Conservation (phyloP, 2,329 filamentous ascomycete genomes). For the Ambrosiella beaveri region DNA sequence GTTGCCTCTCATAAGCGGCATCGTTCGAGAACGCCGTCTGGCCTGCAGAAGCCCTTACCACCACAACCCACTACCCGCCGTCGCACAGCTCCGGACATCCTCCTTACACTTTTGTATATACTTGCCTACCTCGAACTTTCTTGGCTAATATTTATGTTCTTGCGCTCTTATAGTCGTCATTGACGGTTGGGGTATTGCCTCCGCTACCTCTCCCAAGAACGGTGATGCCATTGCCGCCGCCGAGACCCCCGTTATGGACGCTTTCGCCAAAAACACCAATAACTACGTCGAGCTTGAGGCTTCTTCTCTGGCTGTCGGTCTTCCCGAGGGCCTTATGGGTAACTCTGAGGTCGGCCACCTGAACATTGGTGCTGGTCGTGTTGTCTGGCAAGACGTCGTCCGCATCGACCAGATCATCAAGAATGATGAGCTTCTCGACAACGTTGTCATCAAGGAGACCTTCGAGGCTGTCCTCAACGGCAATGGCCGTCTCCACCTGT, state of each 20-base stretch:
- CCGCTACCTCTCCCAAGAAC: conserved; percentile 61
- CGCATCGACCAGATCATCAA: conserved; percentile 89
- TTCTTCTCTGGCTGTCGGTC: conserved; percentile 84
- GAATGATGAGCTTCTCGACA: conserved; percentile 60
- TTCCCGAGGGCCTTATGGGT: conserved; percentile 95
- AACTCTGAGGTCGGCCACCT: conserved; percentile 97
- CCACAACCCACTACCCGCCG: background rate
- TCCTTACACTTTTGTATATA: conserved; percentile 33
- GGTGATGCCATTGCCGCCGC: conserved; percentile 93
- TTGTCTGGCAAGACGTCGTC: conserved; percentile 97
- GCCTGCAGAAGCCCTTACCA: background rate
- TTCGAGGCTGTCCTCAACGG: conserved; percentile 69
- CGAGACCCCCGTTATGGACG: conserved; percentile 88
- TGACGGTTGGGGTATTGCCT: conserved; percentile 91
- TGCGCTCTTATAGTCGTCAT: conserved; percentile 65
- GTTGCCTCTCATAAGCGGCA: background rate
- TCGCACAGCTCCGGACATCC: conserved; percentile 9
- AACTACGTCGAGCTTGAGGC: conserved; percentile 89
- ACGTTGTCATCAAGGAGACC: conserved; percentile 57
- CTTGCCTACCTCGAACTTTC: conserved; percentile 39
- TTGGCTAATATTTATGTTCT: conserved; percentile 41
- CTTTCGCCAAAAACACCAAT: conserved; percentile 63
- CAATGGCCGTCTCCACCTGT: conserved; percentile 82
- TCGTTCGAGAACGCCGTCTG: background rate
- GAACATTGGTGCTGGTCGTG: conserved; percentile 93